These are phyloP conservation scores for Asterella californica DNA, from an alignment of 225 moss, liverwort and hornwort genomes.

Conservation along the genomic window DNA sequence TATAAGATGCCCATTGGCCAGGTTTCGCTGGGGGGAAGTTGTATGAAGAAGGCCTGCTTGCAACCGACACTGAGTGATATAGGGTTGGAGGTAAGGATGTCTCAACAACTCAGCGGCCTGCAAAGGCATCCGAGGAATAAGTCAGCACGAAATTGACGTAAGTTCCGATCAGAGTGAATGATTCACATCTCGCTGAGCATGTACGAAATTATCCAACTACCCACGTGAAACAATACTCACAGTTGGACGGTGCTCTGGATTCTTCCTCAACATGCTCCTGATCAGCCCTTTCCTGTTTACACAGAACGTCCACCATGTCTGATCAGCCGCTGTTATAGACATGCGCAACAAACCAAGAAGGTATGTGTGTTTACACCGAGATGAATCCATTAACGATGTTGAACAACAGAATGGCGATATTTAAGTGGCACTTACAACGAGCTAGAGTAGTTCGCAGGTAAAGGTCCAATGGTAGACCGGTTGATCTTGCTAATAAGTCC, in stretches of 20 bases:
- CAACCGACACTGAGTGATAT: constrained; percentile 77
- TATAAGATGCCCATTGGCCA: constrained; percentile 44
- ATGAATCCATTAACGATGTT: not conserved
- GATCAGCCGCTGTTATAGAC: not conserved
- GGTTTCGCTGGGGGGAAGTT: constrained; percentile 49
- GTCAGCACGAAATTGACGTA: not conserved
- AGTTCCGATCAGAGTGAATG: not conserved
- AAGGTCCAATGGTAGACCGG: constrained; percentile 93
- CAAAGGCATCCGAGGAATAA: not conserved
- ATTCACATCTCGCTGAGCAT: not conserved
- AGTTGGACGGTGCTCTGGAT: constrained; percentile 91
- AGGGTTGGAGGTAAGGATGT: constrained; percentile 97
- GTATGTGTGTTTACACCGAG: not conserved
- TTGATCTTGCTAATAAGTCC: constrained; percentile 98
- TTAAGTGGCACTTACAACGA: constrained; percentile 54
- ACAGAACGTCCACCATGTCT: not conserved
- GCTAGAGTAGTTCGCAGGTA: constrained; percentile 87
- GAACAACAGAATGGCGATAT: not conserved
- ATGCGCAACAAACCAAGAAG: not conserved
- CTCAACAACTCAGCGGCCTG: constrained; percentile 91
- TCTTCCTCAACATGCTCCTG: constrained; percentile 95
- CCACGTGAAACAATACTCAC: constrained; percentile 36
- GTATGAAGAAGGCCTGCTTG: constrained; percentile 70
- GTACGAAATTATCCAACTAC: not conserved
- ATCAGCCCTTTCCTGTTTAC: constrained; percentile 88